Evolutionary conservation across 2,329 filamentous ascomycete species (phyloP).

Genomic region (Alternaria sp.): DNA sequence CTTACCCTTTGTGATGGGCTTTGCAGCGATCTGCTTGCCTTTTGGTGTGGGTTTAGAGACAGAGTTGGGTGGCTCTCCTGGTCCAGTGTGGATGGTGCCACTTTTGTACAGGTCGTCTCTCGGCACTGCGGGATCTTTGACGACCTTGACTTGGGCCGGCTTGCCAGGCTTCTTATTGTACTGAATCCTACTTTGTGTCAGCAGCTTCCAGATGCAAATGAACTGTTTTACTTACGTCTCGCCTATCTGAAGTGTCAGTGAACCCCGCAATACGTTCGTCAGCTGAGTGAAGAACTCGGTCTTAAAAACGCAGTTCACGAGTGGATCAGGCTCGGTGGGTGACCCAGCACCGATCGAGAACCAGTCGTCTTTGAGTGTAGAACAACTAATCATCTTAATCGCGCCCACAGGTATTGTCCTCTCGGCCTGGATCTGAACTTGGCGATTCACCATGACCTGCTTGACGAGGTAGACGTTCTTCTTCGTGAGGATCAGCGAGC

Average conservation of each 20-base stretch:
- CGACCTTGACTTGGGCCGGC: slow-evolving; percentile 83
- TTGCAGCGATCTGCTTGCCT: slow-evolving; percentile 82
- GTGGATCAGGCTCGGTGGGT: slow-evolving; percentile 88
- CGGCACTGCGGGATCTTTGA: slow-evolving; percentile 81
- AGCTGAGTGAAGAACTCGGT: slow-evolving; percentile 97
- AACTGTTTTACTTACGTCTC: slow-evolving; percentile 62
- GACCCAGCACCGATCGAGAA: slow-evolving; percentile 92
- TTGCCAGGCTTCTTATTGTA: slow-evolving; percentile 99
- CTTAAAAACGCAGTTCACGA: slow-evolving; percentile 93
- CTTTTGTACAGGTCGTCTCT: slow-evolving; percentile 92
- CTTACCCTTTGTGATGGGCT: slow-evolving; percentile 92
- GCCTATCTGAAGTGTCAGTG: slow-evolving; percentile 82
- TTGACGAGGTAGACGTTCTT: slow-evolving; percentile 89
- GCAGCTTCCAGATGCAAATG: slow-evolving; percentile 7
- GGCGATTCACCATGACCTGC: slow-evolving; percentile 81
- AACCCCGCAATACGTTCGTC: slow-evolving; percentile 78
- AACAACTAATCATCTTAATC: slow-evolving; percentile 86
- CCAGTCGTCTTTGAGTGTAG: slow-evolving; percentile 91
- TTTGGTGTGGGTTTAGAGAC: slow-evolving; percentile 85
- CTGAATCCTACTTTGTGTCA: slow-evolving; percentile 68
- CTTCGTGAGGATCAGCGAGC: slow-evolving; percentile 83
- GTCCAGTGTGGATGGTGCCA: slow-evolving; percentile 83
- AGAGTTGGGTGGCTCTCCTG: slow-evolving; percentile 83
- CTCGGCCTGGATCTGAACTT: slow-evolving; percentile 82
- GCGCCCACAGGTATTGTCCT: slow-evolving; percentile 82